Evolutionary conservation across 2,329 filamentous ascomycete species (phyloP), one percentile per base, ranked within the genome.

Genomic region (Ceratocystis ficicola): DNA sequence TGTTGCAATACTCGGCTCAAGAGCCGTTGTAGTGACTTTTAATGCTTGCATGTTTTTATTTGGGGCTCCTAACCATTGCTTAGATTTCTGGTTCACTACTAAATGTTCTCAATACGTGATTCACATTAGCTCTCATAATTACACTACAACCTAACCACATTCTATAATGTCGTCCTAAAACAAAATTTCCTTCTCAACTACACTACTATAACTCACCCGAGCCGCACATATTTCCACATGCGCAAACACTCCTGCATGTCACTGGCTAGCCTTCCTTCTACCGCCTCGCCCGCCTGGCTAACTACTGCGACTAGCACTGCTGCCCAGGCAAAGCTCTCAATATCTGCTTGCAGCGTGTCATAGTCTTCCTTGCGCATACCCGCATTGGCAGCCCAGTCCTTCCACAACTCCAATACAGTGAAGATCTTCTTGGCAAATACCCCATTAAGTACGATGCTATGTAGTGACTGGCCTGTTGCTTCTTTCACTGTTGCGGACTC

Each of bases 181-280:
- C 36, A 15, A 41, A 5, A 1, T 41, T 41, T 4, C 36, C 12
- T 15, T 12, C 12, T 15, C 10, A 41, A 12, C 12, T 41, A 15
- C 36, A 41, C 36, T 15, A 15, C 36, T 41, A 41, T 25, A 2
- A 4, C 12, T 60, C 70, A 81, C 4, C 81, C 81, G 12, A 83
- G 71, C 59, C 81, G 73, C 8, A 83, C 79, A 64, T 76, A 78
- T 68, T 75, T 78, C 81, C 81, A 83, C 71, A 83, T 76, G 15
- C 76, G 71, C 69, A 83, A 69, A 65, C 80, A 83, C 69, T 84
- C 81, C 70, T 83, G 81, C 71, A 84, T 70, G 63, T 84, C 81
- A 73, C 78, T 75, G 2, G 78, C 74, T 65, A 83, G 67, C 0
- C 77, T 78, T 0, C 80, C 80, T 69, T 81, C 79, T 41, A 75